phyloP scores from a whole-genome alignment of 176 grass and related monocot genomes.

The Stipa capillata region DNA sequence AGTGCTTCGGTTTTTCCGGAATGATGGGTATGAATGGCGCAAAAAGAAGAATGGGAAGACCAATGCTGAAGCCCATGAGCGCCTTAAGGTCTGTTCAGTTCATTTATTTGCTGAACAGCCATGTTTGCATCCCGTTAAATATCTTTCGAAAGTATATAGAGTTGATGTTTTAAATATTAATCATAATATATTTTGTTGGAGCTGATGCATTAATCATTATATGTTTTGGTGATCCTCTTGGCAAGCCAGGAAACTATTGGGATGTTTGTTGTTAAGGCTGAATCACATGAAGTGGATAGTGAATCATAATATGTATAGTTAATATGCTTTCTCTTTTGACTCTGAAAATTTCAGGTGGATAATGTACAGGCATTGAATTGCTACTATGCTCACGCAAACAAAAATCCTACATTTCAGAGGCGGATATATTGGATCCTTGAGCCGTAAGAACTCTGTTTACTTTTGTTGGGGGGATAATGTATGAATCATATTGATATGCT shows the following conservation, averaged over 20 bases:
- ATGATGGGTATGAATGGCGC: slow-evolving; percentile 65
- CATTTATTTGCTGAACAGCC: neutral
- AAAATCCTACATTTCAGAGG: slow-evolving; percentile 61
- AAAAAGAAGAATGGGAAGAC: slow-evolving; percentile 61
- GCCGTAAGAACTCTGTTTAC: slow-evolving; percentile 53
- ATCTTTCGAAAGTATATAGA: neutral
- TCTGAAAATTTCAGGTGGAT: slow-evolving; percentile 46
- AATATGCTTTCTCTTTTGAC: slow-evolving; percentile 3
- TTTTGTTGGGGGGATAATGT: neutral
- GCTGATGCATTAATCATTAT: neutral
- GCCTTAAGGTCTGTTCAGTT: slow-evolving; percentile 45
- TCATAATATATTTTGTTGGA: neutral
- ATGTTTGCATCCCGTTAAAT: neutral
- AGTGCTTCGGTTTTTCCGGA: slow-evolving; percentile 63
- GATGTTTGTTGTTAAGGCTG: neutral
- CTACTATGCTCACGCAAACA: slow-evolving; percentile 59
- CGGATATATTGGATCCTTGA: slow-evolving; percentile 84
- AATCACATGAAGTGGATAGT: neutral
- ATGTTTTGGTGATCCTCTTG: neutral
- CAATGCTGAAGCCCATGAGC: slow-evolving; percentile 67
- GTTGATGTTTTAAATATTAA: neutral
- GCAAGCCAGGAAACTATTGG: neutral
- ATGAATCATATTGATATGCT: neutral
- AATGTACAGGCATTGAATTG: slow-evolving; percentile 52
- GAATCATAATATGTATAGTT: neutral